Percentiles rank a stretch among this genome's conserved stretches.
Conservation (phyloP, 139 green algal genomes). For the Dunaliella primolecta region DNA sequence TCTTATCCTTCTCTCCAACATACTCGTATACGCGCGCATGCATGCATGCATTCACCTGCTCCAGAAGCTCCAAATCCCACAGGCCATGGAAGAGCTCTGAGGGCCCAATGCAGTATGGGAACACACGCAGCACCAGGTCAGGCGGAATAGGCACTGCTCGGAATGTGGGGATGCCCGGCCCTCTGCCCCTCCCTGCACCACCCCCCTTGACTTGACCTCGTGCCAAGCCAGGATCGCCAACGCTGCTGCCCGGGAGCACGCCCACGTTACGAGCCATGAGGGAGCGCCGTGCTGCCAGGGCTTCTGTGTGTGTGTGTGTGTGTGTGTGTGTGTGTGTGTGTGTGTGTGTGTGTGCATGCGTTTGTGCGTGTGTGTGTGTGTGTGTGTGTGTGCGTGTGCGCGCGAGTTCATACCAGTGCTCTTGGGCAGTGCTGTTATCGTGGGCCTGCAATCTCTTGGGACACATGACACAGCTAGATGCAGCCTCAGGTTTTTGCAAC, state of each 20-base stretch:
- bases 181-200: not conserved
- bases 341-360: not conserved
- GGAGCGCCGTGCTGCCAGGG: not conserved
- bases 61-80: conserved; percentile 12
- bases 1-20: too few species aligned
- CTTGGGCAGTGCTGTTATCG: too few species aligned
- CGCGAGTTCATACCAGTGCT: not conserved
- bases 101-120: conserved; percentile 11
- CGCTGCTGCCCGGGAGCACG: not conserved
- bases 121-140: conserved; percentile 5
- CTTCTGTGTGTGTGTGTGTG: not conserved
- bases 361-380: not conserved
- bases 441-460: too few species aligned
- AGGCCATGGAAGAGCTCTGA: conserved; percentile 14
- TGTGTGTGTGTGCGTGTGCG: conserved; percentile 6
- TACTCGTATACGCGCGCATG: too few species aligned
- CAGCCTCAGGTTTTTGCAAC: too few species aligned
- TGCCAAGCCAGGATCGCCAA: not conserved
- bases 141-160: not conserved
- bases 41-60: conserved; percentile 10
- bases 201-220: not conserved
- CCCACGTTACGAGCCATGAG: not conserved
- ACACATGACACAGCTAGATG: too few species aligned
- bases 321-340: not conserved
- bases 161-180: too few species aligned